Base-by-base conservation (phyloP, 2,329 filamentous ascomycete species). In the Ophiocordyceps robertsii region DNA sequence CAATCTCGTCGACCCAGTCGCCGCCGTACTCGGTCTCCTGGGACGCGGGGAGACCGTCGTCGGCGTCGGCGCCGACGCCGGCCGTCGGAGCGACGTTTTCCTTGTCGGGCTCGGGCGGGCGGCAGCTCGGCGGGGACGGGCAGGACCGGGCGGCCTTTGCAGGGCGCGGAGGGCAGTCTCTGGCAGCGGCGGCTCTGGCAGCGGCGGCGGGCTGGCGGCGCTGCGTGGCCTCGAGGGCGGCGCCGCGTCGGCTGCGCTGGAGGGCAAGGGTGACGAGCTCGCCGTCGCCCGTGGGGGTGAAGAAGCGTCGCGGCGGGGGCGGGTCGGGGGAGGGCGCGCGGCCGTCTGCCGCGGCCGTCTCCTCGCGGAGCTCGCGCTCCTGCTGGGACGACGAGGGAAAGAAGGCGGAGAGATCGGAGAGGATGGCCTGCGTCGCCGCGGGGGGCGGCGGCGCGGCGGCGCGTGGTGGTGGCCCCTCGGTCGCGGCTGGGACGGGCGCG, bases 361-460 rank as follows among this genome's bases (percentile, higher is more conserved):
- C 52, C 46, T 69, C 63, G 29, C 69, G 66, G 2, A 79, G 56
- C 52, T 79, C 74, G 16, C 66, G 62, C 7, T 65, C 62, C 52
- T 75, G 69, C 50, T 80, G 75, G 0, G 72, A 75, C 0, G 70
- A 64, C n/a, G 66, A 70, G 1, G 72, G 72, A 37, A 76, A 71
- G 46, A 76, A 67, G 42, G 75, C 71, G 33, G 75, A 71, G 8
- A 71, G 51, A 45, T 73, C 63, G 35, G 64, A 56, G 9, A 76
- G 57, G n/a, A 77, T 74, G 9, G 66, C 59, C 46, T 76, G 73
- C 0, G 73, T 77, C 47, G 69, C 71, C 21, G 57, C 49, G 2
- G 61, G 63, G 3, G 59, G 60, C 2, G 44, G 37, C 32, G 57
- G 53, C 1, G 31, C 48, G 10, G 10, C 13, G 11, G 6, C 5